Conservation (phyloP, 2,329 filamentous ascomycete genomes). For the Colletotrichum siamense region DNA sequence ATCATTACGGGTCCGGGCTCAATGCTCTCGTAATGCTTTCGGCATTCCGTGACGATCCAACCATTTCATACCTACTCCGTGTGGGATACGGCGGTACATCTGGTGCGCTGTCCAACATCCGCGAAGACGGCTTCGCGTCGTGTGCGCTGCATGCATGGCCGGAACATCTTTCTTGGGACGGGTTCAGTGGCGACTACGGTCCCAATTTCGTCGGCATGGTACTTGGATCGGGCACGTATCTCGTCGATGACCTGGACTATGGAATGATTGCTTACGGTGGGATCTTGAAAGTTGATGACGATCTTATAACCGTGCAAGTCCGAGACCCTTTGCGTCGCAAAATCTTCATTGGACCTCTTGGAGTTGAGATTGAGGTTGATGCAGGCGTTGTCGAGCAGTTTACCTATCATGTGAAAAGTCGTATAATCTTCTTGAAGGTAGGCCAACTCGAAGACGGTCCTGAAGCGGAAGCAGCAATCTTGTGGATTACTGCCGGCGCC, state of each 20-base stretch:
- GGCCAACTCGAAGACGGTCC: accelerated
- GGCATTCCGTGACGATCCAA: constrained; percentile 50
- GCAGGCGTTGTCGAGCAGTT: constrained; percentile 46
- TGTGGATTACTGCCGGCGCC: not conserved
- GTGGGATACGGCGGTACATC: constrained; percentile 59
- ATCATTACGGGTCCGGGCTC: constrained; percentile 66
- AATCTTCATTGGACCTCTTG: constrained; percentile 53
- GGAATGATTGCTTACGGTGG: constrained; percentile 56
- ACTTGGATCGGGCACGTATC: constrained; percentile 54
- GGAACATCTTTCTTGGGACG: constrained; percentile 60
- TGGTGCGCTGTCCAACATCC: constrained; percentile 60
- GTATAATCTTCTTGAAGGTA: accelerated
- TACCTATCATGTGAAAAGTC: constrained; percentile 25
- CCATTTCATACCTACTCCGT: constrained; percentile 54
- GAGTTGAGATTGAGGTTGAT: constrained; percentile 38
- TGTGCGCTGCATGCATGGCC: constrained; percentile 63
- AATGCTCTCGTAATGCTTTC: constrained; percentile 60
- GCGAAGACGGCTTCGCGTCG: constrained; percentile 57
- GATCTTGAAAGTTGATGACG: constrained; percentile 28
- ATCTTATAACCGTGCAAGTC: constrained; percentile 38
- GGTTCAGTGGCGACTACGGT: constrained; percentile 62
- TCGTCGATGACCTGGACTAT: constrained; percentile 47
- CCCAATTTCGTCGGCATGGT: constrained; percentile 56
- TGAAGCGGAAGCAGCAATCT: not conserved
- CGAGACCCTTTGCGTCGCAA: constrained; percentile 50